Base-by-base conservation (phyloP, 768 basidiomycete species). In the Mycena vulgaris region DNA sequence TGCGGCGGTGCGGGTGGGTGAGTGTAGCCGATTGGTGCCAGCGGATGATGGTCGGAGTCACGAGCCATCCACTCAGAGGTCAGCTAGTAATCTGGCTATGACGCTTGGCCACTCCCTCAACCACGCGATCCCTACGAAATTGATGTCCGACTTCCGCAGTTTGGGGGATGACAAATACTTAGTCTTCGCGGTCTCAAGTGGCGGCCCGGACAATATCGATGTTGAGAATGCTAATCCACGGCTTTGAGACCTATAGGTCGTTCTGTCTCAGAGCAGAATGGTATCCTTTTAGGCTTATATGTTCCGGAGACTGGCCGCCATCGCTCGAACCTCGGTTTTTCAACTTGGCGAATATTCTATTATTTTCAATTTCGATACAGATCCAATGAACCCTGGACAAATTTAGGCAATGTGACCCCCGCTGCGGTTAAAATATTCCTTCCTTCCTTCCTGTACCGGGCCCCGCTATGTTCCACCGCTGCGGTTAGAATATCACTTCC, bases 261-360 rank as follows among this genome's bases (percentile, higher is more conserved):
- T 45, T 45, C 42, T 45, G 42, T 45, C 42, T 5, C 42, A 45
- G 21, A 45, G 42, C 42, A n/a, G 42, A 45, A n/a, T 45, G 21
- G 42, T 45, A 45, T 45, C 42, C 42, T 45, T 45, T 45, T 21
- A 45, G 42, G 42, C 42, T 45, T 45, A 45, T 39, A 39, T 45
- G 42, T 45, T 45, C 42, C 42, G 42, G 42, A 45, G 42, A 45
- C 42, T 45, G 42, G 42, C n/a, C 42, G 21, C 42, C 42, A 45
- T 45, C 42, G 42, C 42, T 45, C 42, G 42, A 58, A 40, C 39
- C 56, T 58, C 25, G 39, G 56, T 40, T 58, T 58, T 58, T 42
- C 56, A 58, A 40, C 56, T 58, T 58, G 56, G 56, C 56, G 56
- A 58, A 58, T 58, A 42, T 40, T 40, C 37, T 42, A 58, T 58